These are phyloP conservation scores for Trichoderma endophyticum DNA, from an alignment of 2,329 filamentous ascomycete genomes.

Conservation along the genomic window DNA sequence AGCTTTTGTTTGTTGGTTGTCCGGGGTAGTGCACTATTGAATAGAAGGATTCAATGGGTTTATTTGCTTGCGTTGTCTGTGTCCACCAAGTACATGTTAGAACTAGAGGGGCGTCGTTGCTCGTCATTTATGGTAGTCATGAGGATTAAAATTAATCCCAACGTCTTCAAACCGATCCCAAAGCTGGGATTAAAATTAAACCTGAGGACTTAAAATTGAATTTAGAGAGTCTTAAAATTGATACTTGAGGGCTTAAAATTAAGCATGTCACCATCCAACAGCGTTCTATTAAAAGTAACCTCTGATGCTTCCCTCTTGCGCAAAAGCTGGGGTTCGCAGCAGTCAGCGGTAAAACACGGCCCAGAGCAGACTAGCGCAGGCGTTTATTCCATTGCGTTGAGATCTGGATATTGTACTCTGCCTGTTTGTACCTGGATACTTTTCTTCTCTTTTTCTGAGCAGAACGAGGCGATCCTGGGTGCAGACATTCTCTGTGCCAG, in stretches of 20 bases:
- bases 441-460: neutral
- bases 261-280: neutral
- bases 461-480: neutral
- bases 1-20: neutral
- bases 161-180: neutral
- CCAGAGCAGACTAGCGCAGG: neutral
- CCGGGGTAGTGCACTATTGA: neutral
- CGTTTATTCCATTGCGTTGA: neutral
- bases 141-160: neutral
- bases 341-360: neutral
- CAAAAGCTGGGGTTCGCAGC: neutral
- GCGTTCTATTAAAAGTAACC: neutral
- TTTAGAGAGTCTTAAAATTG: neutral
- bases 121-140: neutral
- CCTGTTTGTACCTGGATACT: neutral
- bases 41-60: neutral
- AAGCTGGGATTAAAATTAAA: neutral
- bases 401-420: neutral
- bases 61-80: neutral
- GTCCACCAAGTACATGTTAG: neutral
- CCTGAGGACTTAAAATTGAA: neutral
- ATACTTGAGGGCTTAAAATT: neutral
- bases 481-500: neutral
- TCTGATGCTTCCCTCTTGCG: neutral
- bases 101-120: neutral